Percentiles rank a stretch among this genome's conserved stretches.
Evolutionary conservation across 768 basidiomycete genomes (phyloP).

Genomic region (Rhodotorula sphaerocarpa): DNA sequence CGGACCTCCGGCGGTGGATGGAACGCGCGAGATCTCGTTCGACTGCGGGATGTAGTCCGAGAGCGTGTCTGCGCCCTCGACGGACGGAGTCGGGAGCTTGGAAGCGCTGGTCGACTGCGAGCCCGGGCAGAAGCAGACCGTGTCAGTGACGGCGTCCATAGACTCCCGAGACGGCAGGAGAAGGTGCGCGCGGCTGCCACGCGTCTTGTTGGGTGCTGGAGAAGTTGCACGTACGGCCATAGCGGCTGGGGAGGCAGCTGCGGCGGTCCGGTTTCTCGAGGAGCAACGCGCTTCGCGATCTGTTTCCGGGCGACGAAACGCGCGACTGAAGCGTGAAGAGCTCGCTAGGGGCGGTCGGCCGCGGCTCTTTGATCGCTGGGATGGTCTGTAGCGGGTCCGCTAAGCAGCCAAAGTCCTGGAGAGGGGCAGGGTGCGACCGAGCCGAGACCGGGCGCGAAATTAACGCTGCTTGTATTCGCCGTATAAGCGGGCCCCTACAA

Average conservation of each 20-base stretch:
- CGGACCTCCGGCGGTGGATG: constrained; percentile 45
- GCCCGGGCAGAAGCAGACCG: neutral
- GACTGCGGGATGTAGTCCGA: constrained; percentile 77
- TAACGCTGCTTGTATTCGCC: too few relatives aligned
- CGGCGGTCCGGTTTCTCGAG: neutral
- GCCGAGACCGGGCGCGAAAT: too few relatives aligned
- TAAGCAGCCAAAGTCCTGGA: too few relatives aligned
- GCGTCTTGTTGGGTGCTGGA: neutral
- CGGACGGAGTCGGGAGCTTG: neutral
- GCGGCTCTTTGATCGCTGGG: too few relatives aligned
- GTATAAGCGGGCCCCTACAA: too few relatives aligned
- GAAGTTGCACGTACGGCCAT: neutral
- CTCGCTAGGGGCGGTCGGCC: too few relatives aligned
- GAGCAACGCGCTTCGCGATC: too few relatives aligned
- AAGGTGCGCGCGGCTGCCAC: neutral
- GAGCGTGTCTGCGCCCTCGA: constrained; percentile 54
- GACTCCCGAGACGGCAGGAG: too few relatives aligned
- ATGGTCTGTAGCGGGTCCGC: too few relatives aligned
- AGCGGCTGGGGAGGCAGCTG: neutral
- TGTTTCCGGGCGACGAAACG: too few relatives aligned
- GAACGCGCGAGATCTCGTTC: constrained; percentile 83
- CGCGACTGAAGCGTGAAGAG: too few relatives aligned
- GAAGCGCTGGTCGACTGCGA: neutral
- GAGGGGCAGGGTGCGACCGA: too few relatives aligned
- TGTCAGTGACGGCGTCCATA: neutral